Conservation (phyloP, 768 basidiomycete species). For the Amanita rubescens region DNA sequence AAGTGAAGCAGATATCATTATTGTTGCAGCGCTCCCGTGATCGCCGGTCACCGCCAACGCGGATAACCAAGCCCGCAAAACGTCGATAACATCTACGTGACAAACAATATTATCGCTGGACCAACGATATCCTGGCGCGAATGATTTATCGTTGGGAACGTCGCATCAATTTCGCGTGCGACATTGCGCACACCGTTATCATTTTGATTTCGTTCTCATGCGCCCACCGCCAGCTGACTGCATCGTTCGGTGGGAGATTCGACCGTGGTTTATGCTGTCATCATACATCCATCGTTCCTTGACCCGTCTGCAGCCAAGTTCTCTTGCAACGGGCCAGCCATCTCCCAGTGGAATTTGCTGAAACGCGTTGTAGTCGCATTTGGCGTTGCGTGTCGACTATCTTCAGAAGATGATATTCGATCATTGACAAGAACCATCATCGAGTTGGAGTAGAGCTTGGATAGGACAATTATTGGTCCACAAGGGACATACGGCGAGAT, state of each 20-base stretch:
- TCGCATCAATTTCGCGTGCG: no score
- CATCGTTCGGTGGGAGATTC: not conserved
- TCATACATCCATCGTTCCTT: not conserved
- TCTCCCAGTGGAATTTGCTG: not conserved
- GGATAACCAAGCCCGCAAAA: no score
- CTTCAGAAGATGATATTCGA: constrained; percentile 7
- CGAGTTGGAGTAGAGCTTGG: constrained; percentile 28
- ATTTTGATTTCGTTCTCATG: no score
- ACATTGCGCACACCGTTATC: no score
- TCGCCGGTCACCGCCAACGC: no score
- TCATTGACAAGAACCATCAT: constrained; percentile 27
- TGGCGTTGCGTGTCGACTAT: not conserved
- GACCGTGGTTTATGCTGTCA: not conserved
- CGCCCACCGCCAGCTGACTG: not conserved
- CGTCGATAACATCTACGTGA: no score
- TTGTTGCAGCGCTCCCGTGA: no score
- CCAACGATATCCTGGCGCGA: no score
- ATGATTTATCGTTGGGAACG: no score
- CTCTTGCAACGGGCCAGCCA: not conserved
- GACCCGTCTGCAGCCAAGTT: not conserved
- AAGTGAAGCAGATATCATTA: no score
- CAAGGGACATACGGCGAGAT: not conserved
- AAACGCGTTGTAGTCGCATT: not conserved
- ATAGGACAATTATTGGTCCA: constrained; percentile 24
- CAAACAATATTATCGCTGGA: no score